phyloP scores from a whole-genome alignment of 2,329 filamentous ascomycete genomes.

The Penicillium griseofulvum region DNA sequence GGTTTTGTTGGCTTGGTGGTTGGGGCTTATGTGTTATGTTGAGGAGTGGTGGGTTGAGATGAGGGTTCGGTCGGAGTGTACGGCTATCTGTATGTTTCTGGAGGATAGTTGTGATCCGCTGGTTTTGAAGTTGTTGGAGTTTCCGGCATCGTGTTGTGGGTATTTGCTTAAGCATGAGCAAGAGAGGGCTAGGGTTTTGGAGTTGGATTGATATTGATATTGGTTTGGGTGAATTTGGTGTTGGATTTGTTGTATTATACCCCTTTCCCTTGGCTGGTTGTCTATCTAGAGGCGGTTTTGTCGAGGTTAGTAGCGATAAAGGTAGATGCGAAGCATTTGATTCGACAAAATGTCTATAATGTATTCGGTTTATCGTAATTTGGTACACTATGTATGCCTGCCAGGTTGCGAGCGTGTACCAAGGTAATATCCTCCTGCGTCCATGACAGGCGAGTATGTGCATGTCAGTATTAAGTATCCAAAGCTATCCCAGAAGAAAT shows the following conservation, averaged over 20 bases:
- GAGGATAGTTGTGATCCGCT: conserved; percentile 30
- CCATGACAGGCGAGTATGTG: not conserved
- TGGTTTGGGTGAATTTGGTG: not conserved
- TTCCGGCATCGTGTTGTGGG: conserved; percentile 35
- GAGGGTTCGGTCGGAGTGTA: conserved; percentile 34
- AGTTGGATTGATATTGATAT: conserved; percentile 6
- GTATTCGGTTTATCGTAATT: not conserved
- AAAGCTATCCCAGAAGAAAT: conserved; percentile 6
- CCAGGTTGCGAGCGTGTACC: not conserved
- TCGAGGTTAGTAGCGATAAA: not conserved
- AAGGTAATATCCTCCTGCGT: not conserved
- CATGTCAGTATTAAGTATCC: conserved; percentile 16
- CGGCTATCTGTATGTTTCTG: conserved; percentile 39
- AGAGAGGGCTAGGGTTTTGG: conserved; percentile 10
- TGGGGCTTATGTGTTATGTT: conserved; percentile 28
- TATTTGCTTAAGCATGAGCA: conserved; percentile 30
- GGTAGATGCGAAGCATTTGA: not conserved
- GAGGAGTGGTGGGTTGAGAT: conserved; percentile 33
- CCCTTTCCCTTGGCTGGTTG: not conserved
- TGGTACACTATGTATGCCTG: not conserved
- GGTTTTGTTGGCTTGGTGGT: conserved; percentile 37
- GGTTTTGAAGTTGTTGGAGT: conserved; percentile 31
- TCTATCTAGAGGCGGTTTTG: not conserved
- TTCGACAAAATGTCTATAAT: not conserved
- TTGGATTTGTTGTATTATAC: not conserved